phyloP scores from a whole-genome alignment of 2,329 filamentous ascomycete genomes.

The Acrocalymma vagum region DNA sequence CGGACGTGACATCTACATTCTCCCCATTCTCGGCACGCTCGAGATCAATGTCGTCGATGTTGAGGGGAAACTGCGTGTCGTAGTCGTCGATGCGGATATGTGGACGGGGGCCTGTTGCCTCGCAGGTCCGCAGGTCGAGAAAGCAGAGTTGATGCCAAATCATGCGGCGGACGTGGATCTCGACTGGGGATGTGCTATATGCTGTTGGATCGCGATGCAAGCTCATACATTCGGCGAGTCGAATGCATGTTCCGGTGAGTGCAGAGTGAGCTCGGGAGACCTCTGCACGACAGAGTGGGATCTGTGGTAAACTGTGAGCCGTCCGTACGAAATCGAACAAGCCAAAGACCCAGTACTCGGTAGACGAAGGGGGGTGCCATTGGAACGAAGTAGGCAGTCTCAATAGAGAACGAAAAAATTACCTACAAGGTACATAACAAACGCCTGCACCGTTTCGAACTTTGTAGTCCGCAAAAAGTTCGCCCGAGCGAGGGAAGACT shows the following conservation, averaged over 20 bases:
- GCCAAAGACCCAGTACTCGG: neutral
- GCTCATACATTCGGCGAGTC: slow-evolving; percentile 81
- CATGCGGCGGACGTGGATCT: slow-evolving; percentile 75
- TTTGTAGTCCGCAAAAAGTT: slow-evolving; percentile 76
- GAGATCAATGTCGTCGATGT: slow-evolving; percentile 74
- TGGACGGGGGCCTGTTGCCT: slow-evolving; percentile 76
- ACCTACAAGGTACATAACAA: slow-evolving; percentile 78
- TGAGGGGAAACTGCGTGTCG: slow-evolving; percentile 76
- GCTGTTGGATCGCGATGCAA: slow-evolving; percentile 74
- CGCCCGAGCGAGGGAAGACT: slow-evolving; percentile 72
- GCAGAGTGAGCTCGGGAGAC: slow-evolving; percentile 78
- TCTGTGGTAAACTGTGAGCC: slow-evolving; percentile 50
- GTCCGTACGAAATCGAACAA: neutral
- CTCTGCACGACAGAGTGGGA: slow-evolving; percentile 75
- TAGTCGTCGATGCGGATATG: slow-evolving; percentile 78
- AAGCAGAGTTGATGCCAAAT: slow-evolving; percentile 83
- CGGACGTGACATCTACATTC: slow-evolving; percentile 52
- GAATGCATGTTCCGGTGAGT: slow-evolving; percentile 74
- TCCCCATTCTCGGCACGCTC: slow-evolving; percentile 35
- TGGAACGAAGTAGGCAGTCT: slow-evolving; percentile 1
- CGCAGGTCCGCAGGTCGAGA: slow-evolving; percentile 77
- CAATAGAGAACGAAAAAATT: neutral
- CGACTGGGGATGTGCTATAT: slow-evolving; percentile 71
- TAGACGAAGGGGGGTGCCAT: neutral
- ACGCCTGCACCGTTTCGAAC: slow-evolving; percentile 78